Evolutionary conservation across 768 basidiomycete species (phyloP).

Genomic region (Russula emetica): DNA sequence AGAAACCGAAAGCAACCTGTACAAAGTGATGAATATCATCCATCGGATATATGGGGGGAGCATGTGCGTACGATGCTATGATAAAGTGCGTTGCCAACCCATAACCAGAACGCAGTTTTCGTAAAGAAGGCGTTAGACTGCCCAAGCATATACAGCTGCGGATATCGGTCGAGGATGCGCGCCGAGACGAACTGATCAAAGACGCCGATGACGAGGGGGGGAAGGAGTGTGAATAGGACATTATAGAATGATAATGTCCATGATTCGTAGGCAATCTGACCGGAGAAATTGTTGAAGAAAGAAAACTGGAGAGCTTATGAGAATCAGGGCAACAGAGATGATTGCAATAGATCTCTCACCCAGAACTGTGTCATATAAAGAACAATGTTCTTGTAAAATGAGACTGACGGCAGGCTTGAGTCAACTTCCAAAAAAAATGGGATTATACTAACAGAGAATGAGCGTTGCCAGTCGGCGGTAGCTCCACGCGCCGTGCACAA

Average conservation of each 20-base stretch:
- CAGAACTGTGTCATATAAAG: constrained; percentile 99
- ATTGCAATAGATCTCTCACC: constrained; percentile 46
- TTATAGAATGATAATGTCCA: constrained; percentile 99
- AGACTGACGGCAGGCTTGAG: constrained; percentile 49
- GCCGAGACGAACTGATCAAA: constrained; percentile 99
- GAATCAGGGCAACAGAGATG: constrained; percentile 21
- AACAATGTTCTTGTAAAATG: constrained; percentile 98
- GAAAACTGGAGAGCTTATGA: constrained; percentile 62
- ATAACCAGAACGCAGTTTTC: constrained; percentile 86
- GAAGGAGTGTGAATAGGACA: constrained; percentile 91
- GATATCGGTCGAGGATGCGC: constrained; percentile 92
- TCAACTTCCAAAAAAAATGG: constrained; percentile 15
- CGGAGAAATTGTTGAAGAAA: constrained; percentile 99
- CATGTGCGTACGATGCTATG: constrained; percentile 69
- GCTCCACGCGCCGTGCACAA: constrained; percentile 99
- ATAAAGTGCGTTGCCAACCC: constrained; percentile 84
- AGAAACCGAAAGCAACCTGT: constrained; percentile 84
- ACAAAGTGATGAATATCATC: constrained; percentile 1
- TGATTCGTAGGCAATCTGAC: constrained; percentile 96
- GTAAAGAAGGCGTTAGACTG: constrained; percentile 94
- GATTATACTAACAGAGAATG: constrained; percentile 72
- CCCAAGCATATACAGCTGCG: constrained; percentile 91
- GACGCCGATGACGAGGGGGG: constrained; percentile 94
- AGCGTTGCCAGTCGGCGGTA: constrained; percentile 93
- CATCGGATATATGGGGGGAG: background rate